phyloP scores from a whole-genome alignment of 805 yeast species.

The Cyberlindnera euphorbiae region DNA sequence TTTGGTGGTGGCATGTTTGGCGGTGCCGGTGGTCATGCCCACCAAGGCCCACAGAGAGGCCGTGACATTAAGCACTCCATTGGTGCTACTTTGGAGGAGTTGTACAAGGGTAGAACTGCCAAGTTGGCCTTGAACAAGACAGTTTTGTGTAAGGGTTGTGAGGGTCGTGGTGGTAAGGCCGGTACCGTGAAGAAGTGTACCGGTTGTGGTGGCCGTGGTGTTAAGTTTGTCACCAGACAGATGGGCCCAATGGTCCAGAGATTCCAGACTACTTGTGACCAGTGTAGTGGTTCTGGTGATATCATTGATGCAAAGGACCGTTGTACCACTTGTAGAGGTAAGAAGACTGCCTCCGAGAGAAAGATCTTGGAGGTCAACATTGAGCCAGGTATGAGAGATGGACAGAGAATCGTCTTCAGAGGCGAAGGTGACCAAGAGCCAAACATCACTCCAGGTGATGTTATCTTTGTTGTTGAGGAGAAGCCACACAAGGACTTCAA shows the following conservation, averaged over 20 bases:
- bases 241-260: slow-evolving; percentile 99
- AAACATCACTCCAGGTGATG: slow-evolving; percentile 93
- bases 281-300: slow-evolving; percentile 90
- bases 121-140: slow-evolving; percentile 94
- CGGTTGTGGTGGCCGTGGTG: slow-evolving; percentile 88
- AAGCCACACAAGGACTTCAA: slow-evolving; percentile 78
- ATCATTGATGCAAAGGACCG: slow-evolving; percentile 81
- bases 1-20: slow-evolving; percentile 60
- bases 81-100: slow-evolving; percentile 82
- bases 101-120: slow-evolving; percentile 89
- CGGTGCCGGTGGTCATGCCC: slow-evolving; percentile 55
- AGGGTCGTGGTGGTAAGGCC: slow-evolving; percentile 94
- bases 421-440: slow-evolving; percentile 99
- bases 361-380: slow-evolving; percentile 91
- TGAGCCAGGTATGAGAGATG: slow-evolving; percentile 95
- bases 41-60: slow-evolving; percentile 83
- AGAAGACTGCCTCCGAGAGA: slow-evolving; percentile 81
- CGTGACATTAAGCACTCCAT: slow-evolving; percentile 88
- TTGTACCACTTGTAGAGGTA: slow-evolving; percentile 84
- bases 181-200: slow-evolving; percentile 85
- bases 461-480: slow-evolving; percentile 85
- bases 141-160: slow-evolving; percentile 79
- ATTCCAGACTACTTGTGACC: slow-evolving; percentile 91
- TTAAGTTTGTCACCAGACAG: slow-evolving; percentile 88
- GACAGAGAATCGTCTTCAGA: slow-evolving; percentile 82